phyloP scores from a whole-genome alignment of 2,329 filamentous ascomycete genomes.

The Didymella keratinophila region DNA sequence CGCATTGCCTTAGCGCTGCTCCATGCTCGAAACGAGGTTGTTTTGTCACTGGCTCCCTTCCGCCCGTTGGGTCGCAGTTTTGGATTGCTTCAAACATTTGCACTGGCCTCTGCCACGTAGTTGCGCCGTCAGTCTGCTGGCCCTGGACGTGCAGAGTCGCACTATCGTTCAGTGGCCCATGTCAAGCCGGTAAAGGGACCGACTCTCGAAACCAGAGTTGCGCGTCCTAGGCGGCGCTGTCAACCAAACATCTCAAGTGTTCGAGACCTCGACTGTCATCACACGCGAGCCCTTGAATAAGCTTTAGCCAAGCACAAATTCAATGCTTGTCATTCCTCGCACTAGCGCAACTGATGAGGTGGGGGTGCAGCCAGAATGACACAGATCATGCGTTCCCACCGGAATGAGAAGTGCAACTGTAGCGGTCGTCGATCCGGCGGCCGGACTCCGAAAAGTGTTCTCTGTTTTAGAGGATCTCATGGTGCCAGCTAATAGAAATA shows the following conservation, averaged over 20 bases:
- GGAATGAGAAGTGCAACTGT: not conserved
- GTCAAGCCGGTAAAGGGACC: conserved; percentile 13
- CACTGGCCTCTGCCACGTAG: conserved; percentile 12
- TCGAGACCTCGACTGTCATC: conserved; percentile 12
- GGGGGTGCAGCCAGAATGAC: conserved; percentile 13
- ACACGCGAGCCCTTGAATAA: conserved; percentile 22
- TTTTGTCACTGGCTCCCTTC: not conserved
- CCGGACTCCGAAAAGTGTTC: not conserved
- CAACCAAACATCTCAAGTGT: conserved; percentile 5
- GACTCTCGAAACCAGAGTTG: conserved; percentile 12
- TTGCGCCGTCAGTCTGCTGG: not conserved
- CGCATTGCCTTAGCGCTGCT: not conserved
- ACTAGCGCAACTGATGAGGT: conserved; percentile 10
- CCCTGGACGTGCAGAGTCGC: not conserved
- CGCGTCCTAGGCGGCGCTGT: conserved; percentile 5
- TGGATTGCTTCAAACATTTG: conserved; percentile 7
- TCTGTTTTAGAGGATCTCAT: not conserved
- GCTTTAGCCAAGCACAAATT: conserved; percentile 39
- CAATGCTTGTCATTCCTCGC: conserved; percentile 32
- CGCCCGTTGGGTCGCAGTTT: not conserved
- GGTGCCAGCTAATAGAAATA: not conserved
- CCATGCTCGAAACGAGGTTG: conserved; percentile 3
- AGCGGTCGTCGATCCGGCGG: conserved; percentile 9
- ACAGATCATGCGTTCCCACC: conserved; percentile 22
- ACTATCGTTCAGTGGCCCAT: conserved; percentile 8